Conservation (phyloP, 176 grass and related monocot genomes). For the Secale cereale region DNA sequence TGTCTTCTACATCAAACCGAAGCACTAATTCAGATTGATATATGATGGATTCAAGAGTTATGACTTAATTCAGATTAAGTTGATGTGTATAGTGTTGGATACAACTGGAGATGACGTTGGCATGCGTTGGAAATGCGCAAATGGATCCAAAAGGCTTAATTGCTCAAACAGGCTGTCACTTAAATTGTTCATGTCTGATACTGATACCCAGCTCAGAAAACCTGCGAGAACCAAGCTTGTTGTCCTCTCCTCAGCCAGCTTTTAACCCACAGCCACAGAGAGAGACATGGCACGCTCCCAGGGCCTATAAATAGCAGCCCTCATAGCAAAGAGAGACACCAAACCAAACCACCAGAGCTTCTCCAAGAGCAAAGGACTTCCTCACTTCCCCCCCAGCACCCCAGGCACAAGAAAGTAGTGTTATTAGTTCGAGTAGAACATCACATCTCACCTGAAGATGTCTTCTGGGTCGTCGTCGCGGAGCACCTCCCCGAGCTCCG, state of each 20-base stretch:
- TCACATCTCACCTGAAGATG: slow-evolving; percentile 29
- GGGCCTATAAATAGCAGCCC: slow-evolving; percentile 44
- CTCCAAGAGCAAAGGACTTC: slow-evolving; percentile 19
- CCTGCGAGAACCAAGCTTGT: slow-evolving; percentile 14
- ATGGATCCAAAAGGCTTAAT: slow-evolving; percentile 1
- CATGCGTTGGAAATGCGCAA: not conserved
- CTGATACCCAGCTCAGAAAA: slow-evolving; percentile 1
- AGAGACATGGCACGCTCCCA: not conserved
- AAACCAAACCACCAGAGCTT: slow-evolving; percentile 29
- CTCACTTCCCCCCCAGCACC: not conserved
- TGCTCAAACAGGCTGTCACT: not conserved
- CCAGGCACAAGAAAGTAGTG: not conserved
- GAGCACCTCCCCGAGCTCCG: slow-evolving; percentile 32
- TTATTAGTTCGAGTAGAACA: not conserved
- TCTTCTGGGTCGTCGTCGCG: slow-evolving; percentile 32
- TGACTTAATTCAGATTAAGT: not conserved
- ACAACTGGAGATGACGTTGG: not conserved
- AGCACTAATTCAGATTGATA: not conserved
- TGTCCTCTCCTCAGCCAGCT: slow-evolving; percentile 21
- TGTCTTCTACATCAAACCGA: not conserved
- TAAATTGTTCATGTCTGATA: not conserved
- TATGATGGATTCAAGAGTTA: not conserved
- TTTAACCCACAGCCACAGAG: slow-evolving; percentile 15
- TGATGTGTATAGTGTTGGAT: not conserved
- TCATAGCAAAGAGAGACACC: slow-evolving; percentile 5